phyloP scores from a whole-genome alignment of 805 yeast genomes.

The Candida manassasensis region DNA sequence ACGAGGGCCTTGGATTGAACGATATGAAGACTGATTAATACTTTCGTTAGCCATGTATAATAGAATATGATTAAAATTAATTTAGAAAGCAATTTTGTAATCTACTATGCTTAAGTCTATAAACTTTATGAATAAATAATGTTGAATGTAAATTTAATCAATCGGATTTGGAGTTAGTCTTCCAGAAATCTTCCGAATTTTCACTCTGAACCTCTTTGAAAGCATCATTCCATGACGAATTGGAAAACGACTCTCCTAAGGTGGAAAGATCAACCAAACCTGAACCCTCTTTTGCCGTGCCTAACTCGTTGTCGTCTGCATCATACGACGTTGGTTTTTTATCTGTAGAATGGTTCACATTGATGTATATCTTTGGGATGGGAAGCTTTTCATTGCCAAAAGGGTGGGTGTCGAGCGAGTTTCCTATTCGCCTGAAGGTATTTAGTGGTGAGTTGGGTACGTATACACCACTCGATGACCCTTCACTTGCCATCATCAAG shows the following conservation, averaged over 20 bases:
- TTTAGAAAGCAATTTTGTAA: not conserved
- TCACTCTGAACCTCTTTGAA: slow-evolving; percentile 16
- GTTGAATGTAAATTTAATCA: slow-evolving; percentile 1
- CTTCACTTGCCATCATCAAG: slow-evolving; percentile 6
- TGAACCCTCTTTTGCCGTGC: not conserved
- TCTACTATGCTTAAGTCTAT: not conserved
- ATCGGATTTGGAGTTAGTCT: not conserved
- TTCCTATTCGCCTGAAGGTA: slow-evolving; percentile 11
- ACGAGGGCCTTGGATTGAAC: slow-evolving; percentile 83
- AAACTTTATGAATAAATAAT: not conserved
- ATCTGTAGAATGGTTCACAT: slow-evolving; percentile 10
- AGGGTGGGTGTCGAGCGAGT: not conserved
- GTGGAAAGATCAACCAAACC: slow-evolving; percentile 15
- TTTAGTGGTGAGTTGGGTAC: slow-evolving; percentile 28
- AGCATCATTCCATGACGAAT: slow-evolving; percentile 24
- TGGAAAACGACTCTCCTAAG: slow-evolving; percentile 22
- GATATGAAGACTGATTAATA: slow-evolving; percentile 39
- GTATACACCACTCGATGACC: slow-evolving; percentile 20
- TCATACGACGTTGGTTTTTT: slow-evolving; percentile 1
- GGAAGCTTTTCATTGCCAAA: not conserved
- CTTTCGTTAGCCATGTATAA: slow-evolving; percentile 2
- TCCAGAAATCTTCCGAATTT: slow-evolving; percentile 2
- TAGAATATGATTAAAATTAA: not conserved
- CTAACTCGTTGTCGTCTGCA: slow-evolving; percentile 4
- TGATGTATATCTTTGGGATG: slow-evolving; percentile 15